Percentiles rank a stretch among this genome's conserved stretches.
These are phyloP conservation scores for Ganoderma boninense DNA, from an alignment of 1,284 basidiomycete species.

Conservation along the genomic window DNA sequence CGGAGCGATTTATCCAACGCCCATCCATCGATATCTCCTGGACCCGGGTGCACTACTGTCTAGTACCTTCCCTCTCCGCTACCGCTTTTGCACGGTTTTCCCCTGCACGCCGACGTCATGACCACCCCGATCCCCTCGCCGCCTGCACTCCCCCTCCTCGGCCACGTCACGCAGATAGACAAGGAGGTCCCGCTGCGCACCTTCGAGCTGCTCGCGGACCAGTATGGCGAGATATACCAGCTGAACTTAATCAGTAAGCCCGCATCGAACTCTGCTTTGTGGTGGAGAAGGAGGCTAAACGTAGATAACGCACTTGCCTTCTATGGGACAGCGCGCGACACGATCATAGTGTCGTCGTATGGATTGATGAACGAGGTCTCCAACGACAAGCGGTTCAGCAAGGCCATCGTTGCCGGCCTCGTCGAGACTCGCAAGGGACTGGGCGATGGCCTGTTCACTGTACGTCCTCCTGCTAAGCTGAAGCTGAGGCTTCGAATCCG, in stretches of 20 bases:
- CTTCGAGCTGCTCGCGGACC: slow-evolving; percentile 50
- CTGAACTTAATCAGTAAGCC: slow-evolving; percentile 50
- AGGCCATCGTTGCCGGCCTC: slow-evolving; percentile 47
- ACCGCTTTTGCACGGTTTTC: background rate
- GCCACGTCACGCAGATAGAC: slow-evolving; percentile 52
- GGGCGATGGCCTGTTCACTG: slow-evolving; percentile 57
- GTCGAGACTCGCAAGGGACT: slow-evolving; percentile 50
- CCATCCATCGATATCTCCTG: background rate
- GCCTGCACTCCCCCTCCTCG: slow-evolving; percentile 52
- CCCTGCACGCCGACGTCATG: slow-evolving; percentile 28
- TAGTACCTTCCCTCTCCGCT: background rate
- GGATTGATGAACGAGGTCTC: slow-evolving; percentile 53
- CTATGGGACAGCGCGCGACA: slow-evolving; percentile 37
- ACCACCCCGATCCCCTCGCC: slow-evolving; percentile 51
- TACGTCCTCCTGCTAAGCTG: slow-evolving; percentile 26
- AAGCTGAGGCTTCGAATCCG: background rate
- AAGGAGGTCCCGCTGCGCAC: slow-evolving; percentile 50
- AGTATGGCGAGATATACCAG: slow-evolving; percentile 57
- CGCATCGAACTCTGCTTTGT: background rate
- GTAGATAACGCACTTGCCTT: no score
- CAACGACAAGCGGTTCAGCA: slow-evolving; percentile 56
- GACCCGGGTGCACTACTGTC: background rate
- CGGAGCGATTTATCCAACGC: background rate
- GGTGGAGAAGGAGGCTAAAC: background rate
- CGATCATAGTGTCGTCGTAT: slow-evolving; percentile 47